phyloP scores from a whole-genome alignment of 2,329 filamentous ascomycete species.

The Cordyceps cateniannulata region DNA sequence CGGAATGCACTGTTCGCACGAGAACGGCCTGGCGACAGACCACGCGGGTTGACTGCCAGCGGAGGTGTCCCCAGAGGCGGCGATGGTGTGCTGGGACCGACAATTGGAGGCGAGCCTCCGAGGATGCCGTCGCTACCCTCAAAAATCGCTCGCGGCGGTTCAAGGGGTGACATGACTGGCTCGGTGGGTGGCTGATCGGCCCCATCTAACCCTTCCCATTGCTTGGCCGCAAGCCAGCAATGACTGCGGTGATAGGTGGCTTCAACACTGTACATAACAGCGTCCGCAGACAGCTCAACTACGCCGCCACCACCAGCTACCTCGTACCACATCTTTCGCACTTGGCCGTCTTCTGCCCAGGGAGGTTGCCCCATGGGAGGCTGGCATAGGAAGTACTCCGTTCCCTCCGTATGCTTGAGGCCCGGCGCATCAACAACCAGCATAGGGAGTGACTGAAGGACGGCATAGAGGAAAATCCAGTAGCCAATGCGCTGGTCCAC shows the following conservation, averaged over 20 bases:
- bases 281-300: conserved; percentile 54
- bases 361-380: conserved; percentile 65
- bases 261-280: conserved; percentile 55
- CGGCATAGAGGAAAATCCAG: conserved; percentile 76
- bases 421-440: conserved; percentile 70
- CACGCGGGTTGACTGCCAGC: conserved; percentile 30
- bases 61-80: conserved; percentile 25
- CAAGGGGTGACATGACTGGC: conserved; percentile 30
- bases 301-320: conserved; percentile 57
- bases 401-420: conserved; percentile 60
- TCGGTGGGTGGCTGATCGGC: conserved; percentile 23
- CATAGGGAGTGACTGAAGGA: conserved; percentile 71
- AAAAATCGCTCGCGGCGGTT: conserved; percentile 32
- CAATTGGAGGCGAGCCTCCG: conserved; percentile 17
- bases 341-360: conserved; percentile 61
- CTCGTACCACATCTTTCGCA: conserved; percentile 67
- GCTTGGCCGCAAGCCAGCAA: conserved; percentile 48
- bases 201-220: conserved; percentile 38
- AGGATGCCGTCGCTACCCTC: conserved; percentile 23
- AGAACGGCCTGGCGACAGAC: conserved; percentile 29
- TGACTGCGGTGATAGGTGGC: conserved; percentile 53
- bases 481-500: conserved; percentile 66
- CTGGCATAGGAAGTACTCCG: conserved; percentile 78
- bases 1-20: conserved; percentile 30
- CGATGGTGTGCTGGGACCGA: conserved; percentile 21